Evolutionary conservation across 768 basidiomycete genomes (phyloP), one percentile per base, ranked within the genome.

Genomic region (Pholiota microspora): DNA sequence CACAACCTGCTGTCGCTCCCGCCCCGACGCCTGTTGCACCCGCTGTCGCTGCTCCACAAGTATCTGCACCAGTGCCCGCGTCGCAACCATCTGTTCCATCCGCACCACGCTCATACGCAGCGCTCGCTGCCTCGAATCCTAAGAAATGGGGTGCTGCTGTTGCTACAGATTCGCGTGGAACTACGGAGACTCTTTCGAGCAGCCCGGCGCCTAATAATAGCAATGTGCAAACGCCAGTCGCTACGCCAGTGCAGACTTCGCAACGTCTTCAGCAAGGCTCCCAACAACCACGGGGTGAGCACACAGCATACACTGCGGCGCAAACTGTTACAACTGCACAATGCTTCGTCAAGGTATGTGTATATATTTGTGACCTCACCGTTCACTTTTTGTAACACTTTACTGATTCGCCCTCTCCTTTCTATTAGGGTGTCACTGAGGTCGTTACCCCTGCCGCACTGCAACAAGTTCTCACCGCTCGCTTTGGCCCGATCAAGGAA

Each of bases 341-440:
- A 56, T 94, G 92, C 71, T 99, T 98, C 72, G 87, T 98, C 77
- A 98, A 97, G 84, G 89, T 89, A 65, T 48, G 70, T 69, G 28
- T 42, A 3, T 48, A 24, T n/a, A 7, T 15, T 10, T 13, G 2
- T 32, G 21, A 1, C 18, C 49, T 25, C 31, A 34, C 40, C 31
- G n/a, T 4, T 44, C 35, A 15, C 7, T 38, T 38, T 38, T 23
- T 24, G 3, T 9, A 35, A 16, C 4, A 13, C 18, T 38, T n/a
- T 15, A 15, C 24, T 54, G 47, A 56, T 9, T 53, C 32, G 35
- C 42, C 57, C n/a, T 61, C 24, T 34, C 24, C 29, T 25, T 48
- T 54, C 29, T 23, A 16, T 27, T 13, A 89, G 87, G 85, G 88
- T 62, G 91, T 95, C 2, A 76, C 81, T 13, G 91, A 94, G 53